These are phyloP conservation scores for Rhytidhysteron rufulum DNA, from an alignment of 2,329 filamentous ascomycete genomes.

Conservation along the genomic window DNA sequence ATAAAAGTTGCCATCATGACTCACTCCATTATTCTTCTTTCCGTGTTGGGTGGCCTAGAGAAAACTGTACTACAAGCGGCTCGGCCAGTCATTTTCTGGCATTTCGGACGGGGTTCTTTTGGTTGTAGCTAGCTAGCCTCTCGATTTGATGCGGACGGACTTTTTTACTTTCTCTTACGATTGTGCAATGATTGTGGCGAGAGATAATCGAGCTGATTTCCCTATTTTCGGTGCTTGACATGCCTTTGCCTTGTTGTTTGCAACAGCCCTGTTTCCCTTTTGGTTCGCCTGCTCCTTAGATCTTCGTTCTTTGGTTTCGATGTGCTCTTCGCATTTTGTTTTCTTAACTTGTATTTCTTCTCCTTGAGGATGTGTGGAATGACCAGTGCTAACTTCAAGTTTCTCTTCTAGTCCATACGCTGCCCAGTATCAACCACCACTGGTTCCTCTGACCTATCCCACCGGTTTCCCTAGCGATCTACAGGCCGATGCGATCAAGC, in stretches of 20 bases:
- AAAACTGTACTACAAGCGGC: constrained; percentile 7
- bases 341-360: constrained; percentile 5
- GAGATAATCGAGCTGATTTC: constrained; percentile 30
- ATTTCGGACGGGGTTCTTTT: constrained; percentile 22
- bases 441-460: constrained; percentile 18
- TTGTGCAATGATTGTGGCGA: constrained; percentile 28
- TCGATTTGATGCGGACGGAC: constrained; percentile 24
- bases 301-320: constrained; percentile 8
- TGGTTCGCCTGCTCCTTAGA: constrained; percentile 18
- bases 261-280: constrained; percentile 18
- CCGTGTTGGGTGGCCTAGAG: constrained; percentile 6
- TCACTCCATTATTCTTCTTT: constrained; percentile 3
- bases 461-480: constrained; percentile 22
- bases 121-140: constrained; percentile 29
- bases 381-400: constrained; percentile 6
- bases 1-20: constrained; percentile 36
- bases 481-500: constrained; percentile 18
- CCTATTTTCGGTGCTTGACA: constrained; percentile 21
- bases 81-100: constrained; percentile 13
- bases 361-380: constrained; percentile 1
- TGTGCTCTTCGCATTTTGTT: constrained; percentile 11
- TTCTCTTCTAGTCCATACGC: constrained; percentile 23
- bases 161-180: constrained; percentile 31
- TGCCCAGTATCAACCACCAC: constrained; percentile 22
- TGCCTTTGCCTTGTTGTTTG: constrained; percentile 18